These are phyloP conservation scores for Suhomyces sp. DNA, from an alignment of 805 yeast genomes.

Conservation along the genomic window DNA sequence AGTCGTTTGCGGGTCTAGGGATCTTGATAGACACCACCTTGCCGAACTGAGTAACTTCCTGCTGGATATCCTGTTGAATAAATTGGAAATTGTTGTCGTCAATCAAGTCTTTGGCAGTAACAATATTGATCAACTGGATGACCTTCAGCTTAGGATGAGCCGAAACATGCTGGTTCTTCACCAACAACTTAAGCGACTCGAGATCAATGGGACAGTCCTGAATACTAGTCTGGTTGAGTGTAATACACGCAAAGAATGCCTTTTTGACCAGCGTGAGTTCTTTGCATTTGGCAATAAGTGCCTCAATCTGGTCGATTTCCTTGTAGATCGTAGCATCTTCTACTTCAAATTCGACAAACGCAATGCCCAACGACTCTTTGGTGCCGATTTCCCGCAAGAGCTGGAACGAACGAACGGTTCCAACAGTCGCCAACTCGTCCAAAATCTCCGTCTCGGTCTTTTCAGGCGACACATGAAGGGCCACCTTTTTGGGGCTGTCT, in stretches of 20 bases:
- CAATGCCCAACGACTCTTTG: slow-evolving; percentile 54
- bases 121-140: slow-evolving; percentile 62
- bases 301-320: slow-evolving; percentile 12
- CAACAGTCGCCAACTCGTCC: slow-evolving; percentile 41
- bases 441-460: slow-evolving; percentile 42
- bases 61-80: slow-evolving; percentile 49
- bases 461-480: slow-evolving; percentile 46
- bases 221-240: slow-evolving; percentile 28
- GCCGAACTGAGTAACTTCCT: slow-evolving; percentile 52
- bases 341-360: slow-evolving; percentile 47
- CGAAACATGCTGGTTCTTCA: slow-evolving; percentile 33
- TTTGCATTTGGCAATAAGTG: slow-evolving; percentile 13
- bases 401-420: slow-evolving; percentile 39
- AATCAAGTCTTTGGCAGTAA: slow-evolving; percentile 61
- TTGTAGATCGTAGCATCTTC: slow-evolving; percentile 16
- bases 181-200: slow-evolving; percentile 36
- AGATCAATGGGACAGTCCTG: slow-evolving; percentile 38
- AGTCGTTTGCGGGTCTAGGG: slow-evolving; percentile 58
- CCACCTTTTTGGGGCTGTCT: slow-evolving; percentile 48
- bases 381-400: slow-evolving; percentile 47
- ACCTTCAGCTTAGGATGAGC: slow-evolving; percentile 48
- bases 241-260: slow-evolving; percentile 35
- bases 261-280: slow-evolving; percentile 15
- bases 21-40: slow-evolving; percentile 52
- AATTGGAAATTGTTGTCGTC: slow-evolving; percentile 48